Evolutionary conservation across 768 basidiomycete genomes (phyloP), one percentile per base, ranked within the genome.

Genomic region (Collybia sordida): DNA sequence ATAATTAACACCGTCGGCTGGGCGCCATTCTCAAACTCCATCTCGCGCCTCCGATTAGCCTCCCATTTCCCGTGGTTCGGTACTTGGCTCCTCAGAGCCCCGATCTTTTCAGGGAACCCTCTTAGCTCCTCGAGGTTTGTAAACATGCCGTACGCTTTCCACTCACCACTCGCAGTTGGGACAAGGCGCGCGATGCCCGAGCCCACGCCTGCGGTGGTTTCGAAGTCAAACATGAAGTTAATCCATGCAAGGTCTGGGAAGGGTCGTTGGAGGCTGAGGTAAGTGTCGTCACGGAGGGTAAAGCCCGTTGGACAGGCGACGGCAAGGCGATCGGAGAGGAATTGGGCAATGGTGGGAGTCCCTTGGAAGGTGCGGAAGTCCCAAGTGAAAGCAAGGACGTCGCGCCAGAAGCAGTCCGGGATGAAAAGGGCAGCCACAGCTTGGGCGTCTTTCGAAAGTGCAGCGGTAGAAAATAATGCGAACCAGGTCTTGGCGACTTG

Each of bases 71-170:
- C 79, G 58, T 82, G 78, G 53, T 77, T 71, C 0, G 76, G 68
- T 12, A 67, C 52, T 1, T 49, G 55, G 52, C 72, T 63, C 23
- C 85, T 71, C 18, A 74, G 60, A 2, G 72, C 49, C 0, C 83
- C 83, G 24, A 71, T 61, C 54, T 73, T 70, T 57, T 83, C 81
- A 0, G 79, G 78, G 58, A 70, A 69, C 2, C 64, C 75, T 38
- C 80, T 78, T 58, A 88, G 66, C 9, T 72, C 73, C 34, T 80
- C 77, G 5, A 89, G 71, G 37, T 77, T 73, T 1, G 86, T 87
- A 56, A 80, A 79, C 8, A 86, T 51, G 14, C 73, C 72, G 61
- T 81, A 77, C 0, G 83, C 82, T 57, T 75, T 81, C 87, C 86
- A 88, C 15, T 69, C 66, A 4, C 70, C 59, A 6, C 56, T 64